phyloP scores from a whole-genome alignment of 1,284 basidiomycete genomes.

The Phellopilus nigrolimitatus region DNA sequence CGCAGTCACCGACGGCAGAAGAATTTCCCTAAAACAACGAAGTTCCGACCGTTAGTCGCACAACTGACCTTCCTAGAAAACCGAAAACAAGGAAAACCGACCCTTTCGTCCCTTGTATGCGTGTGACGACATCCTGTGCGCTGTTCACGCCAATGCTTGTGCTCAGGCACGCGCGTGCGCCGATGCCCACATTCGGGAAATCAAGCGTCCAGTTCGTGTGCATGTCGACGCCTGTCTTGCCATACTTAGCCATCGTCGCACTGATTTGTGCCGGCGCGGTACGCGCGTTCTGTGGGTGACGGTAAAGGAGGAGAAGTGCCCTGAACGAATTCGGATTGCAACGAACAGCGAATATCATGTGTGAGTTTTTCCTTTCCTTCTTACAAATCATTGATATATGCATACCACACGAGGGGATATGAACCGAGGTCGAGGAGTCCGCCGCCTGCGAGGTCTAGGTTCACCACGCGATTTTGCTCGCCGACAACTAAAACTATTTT shows the following conservation, averaged over 20 bases:
- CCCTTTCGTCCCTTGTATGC: constrained; percentile 20
- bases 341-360: constrained; percentile 29
- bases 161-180: constrained; percentile 17
- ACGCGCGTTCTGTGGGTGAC: constrained; percentile 27
- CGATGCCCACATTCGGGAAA: constrained; percentile 16
- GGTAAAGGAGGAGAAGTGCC: constrained; percentile 37
- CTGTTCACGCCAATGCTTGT: constrained; percentile 18
- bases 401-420: constrained; percentile 37
- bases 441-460: constrained; percentile 42
- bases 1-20: constrained; percentile 22
- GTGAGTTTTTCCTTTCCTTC: no score
- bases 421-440: constrained; percentile 40
- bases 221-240: constrained; percentile 17
- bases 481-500: constrained; percentile 3
- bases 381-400: no score
- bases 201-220: constrained; percentile 20
- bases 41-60: background rate
- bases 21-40: constrained; percentile 19
- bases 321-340: constrained; percentile 37
- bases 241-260: constrained; percentile 20
- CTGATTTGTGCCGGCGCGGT: constrained; percentile 18
- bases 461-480: constrained; percentile 34
- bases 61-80: constrained; percentile 14
- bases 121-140: constrained; percentile 17
- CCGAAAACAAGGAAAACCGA: constrained; percentile 11